These are phyloP conservation scores for Eucalyptus urophylla DNA, from an alignment of 345 rosid genomes.

Conservation along the genomic window DNA sequence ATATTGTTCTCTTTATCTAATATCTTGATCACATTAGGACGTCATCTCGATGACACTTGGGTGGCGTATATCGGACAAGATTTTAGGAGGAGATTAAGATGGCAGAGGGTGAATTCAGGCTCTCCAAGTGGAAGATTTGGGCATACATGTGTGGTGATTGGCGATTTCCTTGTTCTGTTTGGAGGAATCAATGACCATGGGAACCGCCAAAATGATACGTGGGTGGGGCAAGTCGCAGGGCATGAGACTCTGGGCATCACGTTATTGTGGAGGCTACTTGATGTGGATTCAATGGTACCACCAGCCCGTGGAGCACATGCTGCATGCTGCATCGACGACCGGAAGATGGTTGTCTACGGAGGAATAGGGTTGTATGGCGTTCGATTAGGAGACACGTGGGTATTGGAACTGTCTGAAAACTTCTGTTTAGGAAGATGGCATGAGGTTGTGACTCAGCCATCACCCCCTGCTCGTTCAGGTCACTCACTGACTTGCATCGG, in stretches of 20 bases:
- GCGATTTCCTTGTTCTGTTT: conserved; percentile 49
- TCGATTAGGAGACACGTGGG: conserved; percentile 80
- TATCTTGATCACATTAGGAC: conserved; percentile 26
- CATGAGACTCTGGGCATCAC: conserved; percentile 27
- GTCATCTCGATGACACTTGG: conserved; percentile 98
- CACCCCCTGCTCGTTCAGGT: conserved; percentile 93
- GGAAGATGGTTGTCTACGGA: conserved; percentile 75
- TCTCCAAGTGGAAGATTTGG: conserved; percentile 93
- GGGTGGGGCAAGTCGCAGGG: conserved; percentile 55
- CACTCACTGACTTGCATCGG: conserved; percentile 69
- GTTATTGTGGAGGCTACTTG: conserved; percentile 57
- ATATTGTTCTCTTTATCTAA: background rate
- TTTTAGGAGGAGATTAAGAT: conserved; percentile 23
- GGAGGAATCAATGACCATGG: conserved; percentile 95
- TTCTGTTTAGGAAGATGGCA: conserved; percentile 50
- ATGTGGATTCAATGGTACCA: conserved; percentile 43
- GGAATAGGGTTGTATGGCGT: conserved; percentile 70
- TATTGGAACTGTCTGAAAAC: conserved; percentile 61
- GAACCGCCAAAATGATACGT: conserved; percentile 69
- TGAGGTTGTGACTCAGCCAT: conserved; percentile 33
- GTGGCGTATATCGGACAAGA: conserved; percentile 47
- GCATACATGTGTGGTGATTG: conserved; percentile 59
- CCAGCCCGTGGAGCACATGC: conserved; percentile 93
- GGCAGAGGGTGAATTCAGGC: conserved; percentile 65
- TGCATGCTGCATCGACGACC: conserved; percentile 54